These are phyloP conservation scores for Saturnispora gosingensis DNA, from an alignment of 805 yeast genomes.

Conservation along the genomic window DNA sequence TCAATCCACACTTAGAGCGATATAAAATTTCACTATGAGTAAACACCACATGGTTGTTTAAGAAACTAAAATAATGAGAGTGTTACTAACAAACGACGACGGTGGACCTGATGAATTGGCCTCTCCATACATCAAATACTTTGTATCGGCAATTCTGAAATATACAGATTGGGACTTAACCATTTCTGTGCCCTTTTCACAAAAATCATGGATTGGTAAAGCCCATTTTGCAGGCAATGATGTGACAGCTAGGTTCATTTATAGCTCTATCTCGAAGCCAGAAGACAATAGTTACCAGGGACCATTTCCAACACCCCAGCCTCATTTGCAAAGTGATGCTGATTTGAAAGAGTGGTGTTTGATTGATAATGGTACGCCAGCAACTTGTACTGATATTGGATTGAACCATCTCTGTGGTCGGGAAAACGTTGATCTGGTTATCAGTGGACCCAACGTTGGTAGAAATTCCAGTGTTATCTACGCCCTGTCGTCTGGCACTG, in stretches of 20 bases:
- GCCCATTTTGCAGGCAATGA: slow-evolving; percentile 84
- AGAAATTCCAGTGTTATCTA: slow-evolving; percentile 85
- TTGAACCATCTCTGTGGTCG: slow-evolving; percentile 52
- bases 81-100: slow-evolving; percentile 77
- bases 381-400: slow-evolving; percentile 90
- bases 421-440: slow-evolving; percentile 69
- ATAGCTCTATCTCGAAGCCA: slow-evolving; percentile 38
- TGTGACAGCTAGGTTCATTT: slow-evolving; percentile 53
- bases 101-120: slow-evolving; percentile 78
- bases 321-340: slow-evolving; percentile 29
- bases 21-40: not conserved
- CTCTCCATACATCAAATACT: slow-evolving; percentile 78
- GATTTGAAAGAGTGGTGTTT: slow-evolving; percentile 71
- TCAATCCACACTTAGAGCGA: not conserved
- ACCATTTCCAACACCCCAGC: slow-evolving; percentile 50
- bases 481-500: slow-evolving; percentile 86
- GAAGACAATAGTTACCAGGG: slow-evolving; percentile 53
- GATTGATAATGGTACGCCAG: slow-evolving; percentile 83
- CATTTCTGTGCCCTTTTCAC: slow-evolving; percentile 78
- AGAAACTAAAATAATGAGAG: slow-evolving; percentile 12
- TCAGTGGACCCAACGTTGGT: slow-evolving; percentile 95
- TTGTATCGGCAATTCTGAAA: slow-evolving; percentile 58
- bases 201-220: slow-evolving; percentile 93
- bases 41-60: not conserved
- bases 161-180: slow-evolving; percentile 78